Conservation (phyloP, 1,284 basidiomycete genomes). For the Wallemia mellicola region DNA sequence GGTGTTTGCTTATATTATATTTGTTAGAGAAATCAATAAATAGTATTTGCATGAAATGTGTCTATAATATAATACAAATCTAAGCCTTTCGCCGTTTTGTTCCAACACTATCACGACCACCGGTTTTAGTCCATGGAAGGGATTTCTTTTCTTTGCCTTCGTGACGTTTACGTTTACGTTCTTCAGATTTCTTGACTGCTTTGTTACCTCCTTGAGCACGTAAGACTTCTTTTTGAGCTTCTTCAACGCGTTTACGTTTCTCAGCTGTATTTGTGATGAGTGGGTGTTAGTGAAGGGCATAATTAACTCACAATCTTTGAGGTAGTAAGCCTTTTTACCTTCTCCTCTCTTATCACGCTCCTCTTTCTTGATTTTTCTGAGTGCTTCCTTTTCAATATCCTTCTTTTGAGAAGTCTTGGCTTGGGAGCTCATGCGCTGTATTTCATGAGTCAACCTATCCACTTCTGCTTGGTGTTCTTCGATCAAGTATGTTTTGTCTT, state of each 20-base stretch:
- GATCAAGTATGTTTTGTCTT: constrained; percentile 17
- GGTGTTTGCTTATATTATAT: too few relatives aligned
- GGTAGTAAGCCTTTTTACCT: constrained; percentile 57
- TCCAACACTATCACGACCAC: background rate
- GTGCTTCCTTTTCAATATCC: constrained; percentile 32
- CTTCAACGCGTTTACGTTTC: constrained; percentile 36
- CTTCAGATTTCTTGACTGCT: constrained; percentile 59
- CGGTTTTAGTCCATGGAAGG: constrained; percentile 23
- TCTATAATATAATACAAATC: background rate
- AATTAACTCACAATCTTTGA: constrained; percentile 41
- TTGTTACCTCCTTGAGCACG: constrained; percentile 38
- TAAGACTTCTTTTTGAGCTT: constrained; percentile 44
- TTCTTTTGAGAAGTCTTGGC: constrained; percentile 32
- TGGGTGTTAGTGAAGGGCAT: constrained; percentile 1
- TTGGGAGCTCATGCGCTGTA: constrained; percentile 27
- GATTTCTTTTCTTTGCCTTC: constrained; percentile 66
- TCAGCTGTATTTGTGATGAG: constrained; percentile 24
- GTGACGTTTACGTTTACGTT: constrained; percentile 62
- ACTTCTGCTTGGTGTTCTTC: constrained; percentile 34
- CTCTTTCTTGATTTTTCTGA: constrained; percentile 28
- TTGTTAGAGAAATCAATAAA: too few relatives aligned
- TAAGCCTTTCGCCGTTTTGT: background rate
- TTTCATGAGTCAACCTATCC: constrained; percentile 43
- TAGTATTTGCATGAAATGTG: background rate
- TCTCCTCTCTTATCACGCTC: constrained; percentile 39